Evolutionary conservation across 441 rosid genomes (phyloP), one percentile per base, ranked within the genome.

Genomic region (Hypseocharis bilobata): DNA sequence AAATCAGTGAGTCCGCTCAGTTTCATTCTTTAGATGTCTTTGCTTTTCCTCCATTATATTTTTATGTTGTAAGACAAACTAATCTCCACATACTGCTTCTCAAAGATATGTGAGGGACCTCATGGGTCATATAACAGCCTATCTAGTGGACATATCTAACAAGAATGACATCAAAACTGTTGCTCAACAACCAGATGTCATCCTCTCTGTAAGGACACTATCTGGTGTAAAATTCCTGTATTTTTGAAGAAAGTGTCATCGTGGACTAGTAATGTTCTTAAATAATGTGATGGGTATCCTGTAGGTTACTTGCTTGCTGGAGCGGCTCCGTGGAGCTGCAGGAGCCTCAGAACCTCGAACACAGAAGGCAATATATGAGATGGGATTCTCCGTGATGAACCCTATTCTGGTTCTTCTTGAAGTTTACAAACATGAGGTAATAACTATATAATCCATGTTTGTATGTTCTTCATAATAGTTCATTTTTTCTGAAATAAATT

Each of bases 311-410:
- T 88, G 93, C 81, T 83, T 88, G 65, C 72, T 93, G 79, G 98
- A 90, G 74, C 76, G 98, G 71, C 87, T 93, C 72, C 88, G 96
- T 64, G 99, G 99, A 77, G 96, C 99, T 52, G 97, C 93, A 30
- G 71, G 81, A 80, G 99, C 97, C 65, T 80, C 91, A 29, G 99
- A 89, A 80, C 99, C 99, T 68, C 88, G 96, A 74, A 87, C 85
- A 26, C 97, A 88, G 78, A 83, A 83, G 71, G 92, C 97, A 67
- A 78, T 93, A 66, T 91, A 87, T 77, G 96, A 88, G 82, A 87
- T 88, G 85, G 99, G 99, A 60, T 75, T 82, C 66, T 81, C 93
- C 63, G 81, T 88, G 22, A 74, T 87, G 83, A 84, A 80, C 60
- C 80, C 91, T 63, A 76, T 86, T 71, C 77, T 88, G 72, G 74